phyloP scores from a whole-genome alignment of 169 alveolate species.

The Eimeria falciformis region DNA sequence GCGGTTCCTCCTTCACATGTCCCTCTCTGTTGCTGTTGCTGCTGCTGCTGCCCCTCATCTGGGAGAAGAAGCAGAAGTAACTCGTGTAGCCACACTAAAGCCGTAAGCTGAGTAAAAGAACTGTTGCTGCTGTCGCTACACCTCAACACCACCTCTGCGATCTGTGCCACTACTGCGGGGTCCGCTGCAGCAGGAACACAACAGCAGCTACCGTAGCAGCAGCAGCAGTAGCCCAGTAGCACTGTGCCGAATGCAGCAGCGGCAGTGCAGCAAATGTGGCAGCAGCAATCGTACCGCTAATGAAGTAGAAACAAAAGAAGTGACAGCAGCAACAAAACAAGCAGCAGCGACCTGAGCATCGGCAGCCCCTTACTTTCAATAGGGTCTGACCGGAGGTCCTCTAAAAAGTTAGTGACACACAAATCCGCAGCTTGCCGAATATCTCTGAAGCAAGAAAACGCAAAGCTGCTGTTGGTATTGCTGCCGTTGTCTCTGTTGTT shows the following conservation, averaged over 20 bases:
- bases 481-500: background rate
- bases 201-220: background rate
- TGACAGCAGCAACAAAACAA: slow-evolving; percentile 5
- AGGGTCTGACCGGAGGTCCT: slow-evolving; percentile 49
- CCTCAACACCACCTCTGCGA: slow-evolving; percentile 64
- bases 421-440: slow-evolving; percentile 80
- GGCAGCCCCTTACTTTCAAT: slow-evolving; percentile 38
- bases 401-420: slow-evolving; percentile 72
- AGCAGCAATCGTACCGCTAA: background rate
- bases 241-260: slow-evolving; percentile 11
- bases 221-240: background rate
- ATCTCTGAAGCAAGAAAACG: slow-evolving; percentile 63
- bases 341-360: slow-evolving; percentile 16
- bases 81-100: slow-evolving; percentile 78
- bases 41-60: slow-evolving; percentile 57
- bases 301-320: background rate
- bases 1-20: slow-evolving; percentile 29
- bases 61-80: slow-evolving; percentile 67
- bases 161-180: slow-evolving; percentile 42
- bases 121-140: slow-evolving; percentile 66
- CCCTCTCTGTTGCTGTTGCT: background rate
- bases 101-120: slow-evolving; percentile 77
- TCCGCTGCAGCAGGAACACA: slow-evolving; percentile 68
- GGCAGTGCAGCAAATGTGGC: background rate
- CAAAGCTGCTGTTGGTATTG: slow-evolving; percentile 6